Base-by-base conservation (phyloP, 108 stramenopile genomes). In the Skeletonema tropicum region DNA sequence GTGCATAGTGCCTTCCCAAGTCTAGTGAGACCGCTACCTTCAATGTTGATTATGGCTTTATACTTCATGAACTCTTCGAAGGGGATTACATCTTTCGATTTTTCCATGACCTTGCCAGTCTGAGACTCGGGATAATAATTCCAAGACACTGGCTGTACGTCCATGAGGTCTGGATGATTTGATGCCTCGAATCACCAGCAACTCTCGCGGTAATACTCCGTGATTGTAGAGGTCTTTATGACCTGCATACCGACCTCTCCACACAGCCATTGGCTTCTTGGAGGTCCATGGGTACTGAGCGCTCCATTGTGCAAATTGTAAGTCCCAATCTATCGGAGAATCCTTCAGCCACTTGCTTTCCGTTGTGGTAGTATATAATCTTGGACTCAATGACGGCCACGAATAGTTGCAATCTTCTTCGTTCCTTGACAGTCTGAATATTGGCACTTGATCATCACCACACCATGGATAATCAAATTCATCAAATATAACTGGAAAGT, bases 11-110 rank as follows among this genome's bases (percentile, higher is more conserved):
- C 31, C 2, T 45, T 63, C 10, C 64, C 77, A 60, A 57, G 73
- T 66, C 71, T 63, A n/a, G 66, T 66, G 38, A 71, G 72, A 6
- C 71, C 71, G 39, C 66, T 73, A 14, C 45, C 64, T 26, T 78
- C 77, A 9, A 78, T 78, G 30, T 78, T 71, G 14, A 78, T 21
- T 13, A 78, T 46, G 17, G 73, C 77, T 60, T 10, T 73, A 49
- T 73, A 78, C 32, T 74, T 73, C 72, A 73, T 73, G 29, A 78
- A 78, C 23, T 78, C 77, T 42, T 38, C 21, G 42, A 77, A 71
- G 14, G 63, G 71, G 26, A 77, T 72, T 58, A 57, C 36, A 25
- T 77, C 33, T 35, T 39, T 38, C 10, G 65, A 59, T 67, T 60
- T 6, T 60, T 75, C 58, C 32, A 67, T 21, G 10, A 75, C 42